phyloP scores from a whole-genome alignment of 192 early-diverging fungal genomes.

The Umbelopsis ramanniana region DNA sequence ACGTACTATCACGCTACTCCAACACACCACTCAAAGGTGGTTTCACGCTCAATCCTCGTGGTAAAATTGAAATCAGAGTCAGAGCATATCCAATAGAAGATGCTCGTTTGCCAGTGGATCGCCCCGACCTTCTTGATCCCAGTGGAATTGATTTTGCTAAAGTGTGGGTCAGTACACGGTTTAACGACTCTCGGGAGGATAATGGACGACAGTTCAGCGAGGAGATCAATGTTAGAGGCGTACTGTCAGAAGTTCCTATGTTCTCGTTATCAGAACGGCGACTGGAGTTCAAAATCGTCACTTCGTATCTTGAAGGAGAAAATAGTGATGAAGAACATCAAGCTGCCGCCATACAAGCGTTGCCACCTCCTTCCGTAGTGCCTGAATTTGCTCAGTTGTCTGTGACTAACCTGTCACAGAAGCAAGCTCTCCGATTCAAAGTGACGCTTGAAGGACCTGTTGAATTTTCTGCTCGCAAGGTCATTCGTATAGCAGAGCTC shows the following conservation, averaged over 20 bases:
- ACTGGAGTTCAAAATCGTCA: constrained; percentile 68
- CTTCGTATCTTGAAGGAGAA: constrained; percentile 62
- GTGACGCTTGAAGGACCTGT: constrained; percentile 75
- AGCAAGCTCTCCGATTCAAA: constrained; percentile 68
- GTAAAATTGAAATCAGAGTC: constrained; percentile 70
- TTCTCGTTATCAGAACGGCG: constrained; percentile 70
- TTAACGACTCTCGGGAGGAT: constrained; percentile 42
- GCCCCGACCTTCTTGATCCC: constrained; percentile 60
- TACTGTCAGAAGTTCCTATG: constrained; percentile 67
- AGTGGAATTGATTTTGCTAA: constrained; percentile 71
- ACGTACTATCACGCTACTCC: constrained; percentile 79
- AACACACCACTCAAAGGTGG: constrained; percentile 78
- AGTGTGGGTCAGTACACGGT: constrained; percentile 66
- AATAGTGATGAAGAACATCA: constrained; percentile 44
- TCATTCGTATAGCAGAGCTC: constrained; percentile 64
- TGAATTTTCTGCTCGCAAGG: constrained; percentile 66
- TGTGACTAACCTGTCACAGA: constrained; percentile 68
- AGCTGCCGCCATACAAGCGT: constrained; percentile 27
- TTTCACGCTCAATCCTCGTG: constrained; percentile 66
- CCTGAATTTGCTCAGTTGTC: constrained; percentile 45
- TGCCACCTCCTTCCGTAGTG: constrained; percentile 16
- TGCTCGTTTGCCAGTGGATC: constrained; percentile 56
- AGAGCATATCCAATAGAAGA: constrained; percentile 69
- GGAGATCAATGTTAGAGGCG: constrained; percentile 67
- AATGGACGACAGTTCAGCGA: constrained; percentile 53